Evolutionary conservation across 2,329 filamentous ascomycete genomes (phyloP).

Genomic region (Mollisiaceae sp.): DNA sequence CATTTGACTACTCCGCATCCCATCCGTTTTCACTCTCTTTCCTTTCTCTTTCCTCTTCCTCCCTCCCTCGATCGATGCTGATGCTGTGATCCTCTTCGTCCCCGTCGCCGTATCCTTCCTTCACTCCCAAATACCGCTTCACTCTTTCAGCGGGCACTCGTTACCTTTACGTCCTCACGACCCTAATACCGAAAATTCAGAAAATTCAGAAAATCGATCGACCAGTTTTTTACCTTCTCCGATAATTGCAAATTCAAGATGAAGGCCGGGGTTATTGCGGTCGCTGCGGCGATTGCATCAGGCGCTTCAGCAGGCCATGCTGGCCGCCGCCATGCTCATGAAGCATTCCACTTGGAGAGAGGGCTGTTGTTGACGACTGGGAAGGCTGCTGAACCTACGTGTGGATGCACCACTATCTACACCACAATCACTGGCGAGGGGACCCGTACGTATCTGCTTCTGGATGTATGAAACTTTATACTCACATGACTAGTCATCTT

Average conservation of each 20-base stretch:
- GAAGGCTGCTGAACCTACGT: constrained; percentile 50
- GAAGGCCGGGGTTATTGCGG: constrained; percentile 74
- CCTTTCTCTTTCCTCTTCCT: constrained; percentile 31
- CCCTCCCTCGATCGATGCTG: constrained; percentile 47
- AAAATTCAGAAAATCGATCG: constrained; percentile 23
- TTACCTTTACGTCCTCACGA: constrained; percentile 47
- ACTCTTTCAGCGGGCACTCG: constrained; percentile 88
- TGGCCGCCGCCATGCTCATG: constrained; percentile 66
- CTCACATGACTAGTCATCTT: constrained; percentile 33
- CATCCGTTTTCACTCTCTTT: constrained; percentile 43
- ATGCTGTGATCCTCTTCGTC: constrained; percentile 55
- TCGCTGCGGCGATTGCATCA: constrained; percentile 62
- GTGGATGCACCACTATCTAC: constrained; percentile 77
- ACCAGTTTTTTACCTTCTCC: constrained; percentile 24
- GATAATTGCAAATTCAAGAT: constrained; percentile 56
- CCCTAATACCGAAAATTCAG: constrained; percentile 20
- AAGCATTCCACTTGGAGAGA: constrained; percentile 60
- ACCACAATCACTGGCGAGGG: constrained; percentile 71
- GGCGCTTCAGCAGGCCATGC: constrained; percentile 52
- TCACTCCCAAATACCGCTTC: constrained; percentile 66
- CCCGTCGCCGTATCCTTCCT: constrained; percentile 57
- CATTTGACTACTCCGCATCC: constrained; percentile 19
- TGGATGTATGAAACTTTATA: constrained; percentile 5
- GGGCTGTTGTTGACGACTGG: constrained; percentile 33
- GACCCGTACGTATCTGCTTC: constrained; percentile 58